Conservation (phyloP, 306 rosid genomes). For the Vigna mungo region DNA sequence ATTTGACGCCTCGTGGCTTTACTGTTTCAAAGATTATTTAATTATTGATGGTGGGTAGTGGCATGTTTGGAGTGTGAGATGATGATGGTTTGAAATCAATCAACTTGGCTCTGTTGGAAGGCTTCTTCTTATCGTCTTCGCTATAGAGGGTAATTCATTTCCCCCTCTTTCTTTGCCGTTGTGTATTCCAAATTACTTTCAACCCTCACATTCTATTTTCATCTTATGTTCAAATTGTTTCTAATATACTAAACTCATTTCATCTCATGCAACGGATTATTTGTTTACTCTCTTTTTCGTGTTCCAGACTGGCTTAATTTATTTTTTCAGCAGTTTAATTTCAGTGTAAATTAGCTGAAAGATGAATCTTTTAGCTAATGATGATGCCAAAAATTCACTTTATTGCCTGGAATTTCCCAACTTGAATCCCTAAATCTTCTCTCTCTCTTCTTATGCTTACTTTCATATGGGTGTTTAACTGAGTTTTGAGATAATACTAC, state of each 20-base stretch:
- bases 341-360: neutral
- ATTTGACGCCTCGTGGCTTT: conserved; percentile 14
- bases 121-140: conserved; percentile 39
- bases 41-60: conserved; percentile 25
- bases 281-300: conserved; percentile 21
- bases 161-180: neutral
- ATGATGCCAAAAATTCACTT: neutral
- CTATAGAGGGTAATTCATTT: conserved; percentile 42
- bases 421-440: neutral
- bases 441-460: conserved; percentile 1
- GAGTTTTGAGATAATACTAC: conserved; percentile 6
- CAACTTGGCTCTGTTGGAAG: neutral
- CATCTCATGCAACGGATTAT: neutral
- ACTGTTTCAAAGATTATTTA: neutral
- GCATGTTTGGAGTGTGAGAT: conserved; percentile 12
- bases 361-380: conserved; percentile 1
- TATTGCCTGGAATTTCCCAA: neutral
- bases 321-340: neutral
- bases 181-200: conserved; percentile 10
- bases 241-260: conserved; percentile 15
- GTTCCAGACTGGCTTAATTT: neutral
- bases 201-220: neutral
- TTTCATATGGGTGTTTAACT: conserved; percentile 24
- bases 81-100: conserved; percentile 29
- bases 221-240: conserved; percentile 17